Evolutionary conservation across 176 grass and related monocot species (phyloP).

Genomic region (Oryza meridionalis): DNA sequence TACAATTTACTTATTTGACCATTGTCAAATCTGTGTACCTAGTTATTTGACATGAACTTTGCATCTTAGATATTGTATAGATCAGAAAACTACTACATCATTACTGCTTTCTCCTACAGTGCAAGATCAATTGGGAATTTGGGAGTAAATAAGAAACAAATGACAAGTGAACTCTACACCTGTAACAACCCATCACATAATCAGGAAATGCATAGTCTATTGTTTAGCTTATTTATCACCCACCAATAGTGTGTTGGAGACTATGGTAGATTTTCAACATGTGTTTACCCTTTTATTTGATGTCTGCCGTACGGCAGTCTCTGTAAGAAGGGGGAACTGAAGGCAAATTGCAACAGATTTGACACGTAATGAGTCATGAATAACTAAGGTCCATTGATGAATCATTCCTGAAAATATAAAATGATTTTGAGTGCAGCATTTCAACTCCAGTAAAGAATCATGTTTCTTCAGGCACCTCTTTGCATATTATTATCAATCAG

Average conservation of each 20-base stretch:
- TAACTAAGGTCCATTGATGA: background rate
- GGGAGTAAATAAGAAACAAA: background rate
- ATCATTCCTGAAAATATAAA: background rate
- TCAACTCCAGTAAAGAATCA: conserved; percentile 6
- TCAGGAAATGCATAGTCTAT: background rate
- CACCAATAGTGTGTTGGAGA: background rate
- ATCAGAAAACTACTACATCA: background rate
- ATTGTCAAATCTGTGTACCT: conserved; percentile 1
- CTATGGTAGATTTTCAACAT: background rate
- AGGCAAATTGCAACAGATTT: background rate
- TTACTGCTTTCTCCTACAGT: background rate
- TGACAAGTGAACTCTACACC: background rate
- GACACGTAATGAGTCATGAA: background rate
- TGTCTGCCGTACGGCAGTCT: background rate
- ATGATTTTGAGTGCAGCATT: background rate
- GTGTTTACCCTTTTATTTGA: background rate
- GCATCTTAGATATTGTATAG: background rate
- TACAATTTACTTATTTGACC: background rate
- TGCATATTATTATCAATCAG: conserved; percentile 5
- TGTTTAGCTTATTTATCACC: conserved; percentile 19
- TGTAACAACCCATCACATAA: conserved; percentile 9
- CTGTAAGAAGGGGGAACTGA: background rate
- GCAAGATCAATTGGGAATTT: background rate
- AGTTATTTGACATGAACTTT: conserved; percentile 18
- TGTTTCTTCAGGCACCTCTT: conserved; percentile 17